Percentiles rank a stretch among this genome's conserved stretches.
These are phyloP conservation scores for Narthecium ossifragum DNA, from an alignment of 106 monocot genomes.

Conservation along the genomic window DNA sequence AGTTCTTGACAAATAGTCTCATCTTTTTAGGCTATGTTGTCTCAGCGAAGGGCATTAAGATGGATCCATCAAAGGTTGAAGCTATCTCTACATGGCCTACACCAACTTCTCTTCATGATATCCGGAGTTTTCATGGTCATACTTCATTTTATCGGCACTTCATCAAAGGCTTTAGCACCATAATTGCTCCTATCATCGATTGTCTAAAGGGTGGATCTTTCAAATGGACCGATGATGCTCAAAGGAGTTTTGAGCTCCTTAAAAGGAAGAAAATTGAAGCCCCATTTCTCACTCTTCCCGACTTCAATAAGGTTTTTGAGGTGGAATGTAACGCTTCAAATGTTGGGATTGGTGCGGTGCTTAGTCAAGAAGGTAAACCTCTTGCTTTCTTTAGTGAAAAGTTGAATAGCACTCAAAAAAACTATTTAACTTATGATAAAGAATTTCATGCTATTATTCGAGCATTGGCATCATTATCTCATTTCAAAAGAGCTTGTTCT, in stretches of 20 bases:
- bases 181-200: slow-evolving; percentile 3
- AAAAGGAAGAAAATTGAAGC: background rate
- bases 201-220: background rate
- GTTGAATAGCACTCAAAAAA: background rate
- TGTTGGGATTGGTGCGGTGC: background rate
- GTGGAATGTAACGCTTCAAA: background rate
- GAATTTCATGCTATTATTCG: slow-evolving; percentile 12
- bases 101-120: background rate
- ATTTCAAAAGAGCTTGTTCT: slow-evolving; percentile 2
- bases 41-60: background rate
- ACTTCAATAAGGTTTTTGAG: slow-evolving; percentile 5
- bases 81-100: slow-evolving; percentile 1
- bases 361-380: background rate
- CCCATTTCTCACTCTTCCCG: background rate
- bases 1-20: background rate
- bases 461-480: slow-evolving; percentile 4
- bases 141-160: slow-evolving; percentile 6
- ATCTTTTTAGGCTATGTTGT: slow-evolving; percentile 3
- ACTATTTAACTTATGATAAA: slow-evolving; percentile 7
- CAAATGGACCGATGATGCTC: slow-evolving; percentile 1
- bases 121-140: slow-evolving; percentile 7
- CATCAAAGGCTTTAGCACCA: slow-evolving; percentile 2
- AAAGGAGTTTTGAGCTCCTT: background rate
- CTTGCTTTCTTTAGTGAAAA: background rate
- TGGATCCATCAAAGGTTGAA: background rate